Conservation (phyloP, 345 rosid genomes). For the Brassica incana region DNA sequence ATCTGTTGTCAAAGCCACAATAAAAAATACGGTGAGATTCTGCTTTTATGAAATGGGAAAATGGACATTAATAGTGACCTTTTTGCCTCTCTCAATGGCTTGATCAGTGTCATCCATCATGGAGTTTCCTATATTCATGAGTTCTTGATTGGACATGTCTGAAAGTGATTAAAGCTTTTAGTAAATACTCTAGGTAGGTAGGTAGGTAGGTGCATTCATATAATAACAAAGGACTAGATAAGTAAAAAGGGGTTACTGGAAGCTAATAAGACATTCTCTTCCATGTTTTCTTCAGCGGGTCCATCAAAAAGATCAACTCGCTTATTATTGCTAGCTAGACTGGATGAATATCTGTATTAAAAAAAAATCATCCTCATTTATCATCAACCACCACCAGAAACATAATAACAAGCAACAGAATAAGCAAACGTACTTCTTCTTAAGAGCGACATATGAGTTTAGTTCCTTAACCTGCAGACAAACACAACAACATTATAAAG, state of each 20-base stretch:
- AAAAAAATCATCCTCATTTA: background rate
- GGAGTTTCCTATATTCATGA: slow-evolving; percentile 63
- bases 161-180: slow-evolving; percentile 29
- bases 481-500: too few relatives aligned
- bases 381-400: slow-evolving; percentile 3
- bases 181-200: slow-evolving; percentile 1
- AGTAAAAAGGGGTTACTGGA: slow-evolving; percentile 55
- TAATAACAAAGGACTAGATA: background rate
- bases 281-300: slow-evolving; percentile 67
- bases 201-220: too few relatives aligned
- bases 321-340: slow-evolving; percentile 71
- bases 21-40: slow-evolving; percentile 10
- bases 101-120: slow-evolving; percentile 98
- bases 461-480: slow-evolving; percentile 69
- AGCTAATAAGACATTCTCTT: slow-evolving; percentile 83
- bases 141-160: slow-evolving; percentile 88
- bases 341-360: slow-evolving; percentile 61
- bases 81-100: slow-evolving; percentile 84
- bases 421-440: slow-evolving; percentile 59
- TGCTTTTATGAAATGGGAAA: background rate
- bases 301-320: slow-evolving; percentile 92
- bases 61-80: slow-evolving; percentile 39
- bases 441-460: slow-evolving; percentile 76
- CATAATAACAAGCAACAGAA: background rate
- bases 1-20: slow-evolving; percentile 45